Evolutionary conservation across 371 early-diverging fungal genomes (phyloP), one percentile per base, ranked within the genome.

Genomic region (Coemansia sp.): DNA sequence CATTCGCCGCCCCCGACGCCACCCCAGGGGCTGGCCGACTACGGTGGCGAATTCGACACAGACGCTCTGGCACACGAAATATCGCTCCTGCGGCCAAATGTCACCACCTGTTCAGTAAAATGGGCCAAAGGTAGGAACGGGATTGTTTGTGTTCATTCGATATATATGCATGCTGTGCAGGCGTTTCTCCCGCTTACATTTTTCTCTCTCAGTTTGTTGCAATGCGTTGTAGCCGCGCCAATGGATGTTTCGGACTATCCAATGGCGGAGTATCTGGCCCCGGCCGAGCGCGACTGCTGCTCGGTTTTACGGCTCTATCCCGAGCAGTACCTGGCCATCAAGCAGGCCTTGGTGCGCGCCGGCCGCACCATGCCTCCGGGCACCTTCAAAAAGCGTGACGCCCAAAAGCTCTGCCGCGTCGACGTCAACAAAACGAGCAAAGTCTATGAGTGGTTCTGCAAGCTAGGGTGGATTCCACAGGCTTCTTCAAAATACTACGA

Each of bases 281-380:
- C 77, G 4, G 80, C 84, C 31, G 89, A 89, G 66, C 80, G 51
- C 5, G 55, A 12, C 38, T 39, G 40, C 5, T 36, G 18, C 16
- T 43, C 39, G 12, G 32, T 40, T 11, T 14, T 50, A 4, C 50
- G 39, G 40, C 14, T 14, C 12, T 31, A 55, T 32, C 43, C 43
- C 83, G 86, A 50, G 81, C 88, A 88, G 62, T 89, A 87, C 55
- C 58, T 89, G 8, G 77, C 72, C 61, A 85, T 84, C 65, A 87
- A 86, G 49, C 81, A 78, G 9, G 75, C 82, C 2, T 69, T 87
- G 44, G 81, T 87, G 34, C 65, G 79, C 47, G 85, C 84, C 3
- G 86, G 74, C 32, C 65, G 72, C 50, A 72, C 64, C 8, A 48
- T 48, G 48, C 16, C 29, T 16, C 48, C 48, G 2, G 48, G 48